These are phyloP conservation scores for Lactifluus pinguis DNA, from an alignment of 768 basidiomycete genomes.

Conservation along the genomic window DNA sequence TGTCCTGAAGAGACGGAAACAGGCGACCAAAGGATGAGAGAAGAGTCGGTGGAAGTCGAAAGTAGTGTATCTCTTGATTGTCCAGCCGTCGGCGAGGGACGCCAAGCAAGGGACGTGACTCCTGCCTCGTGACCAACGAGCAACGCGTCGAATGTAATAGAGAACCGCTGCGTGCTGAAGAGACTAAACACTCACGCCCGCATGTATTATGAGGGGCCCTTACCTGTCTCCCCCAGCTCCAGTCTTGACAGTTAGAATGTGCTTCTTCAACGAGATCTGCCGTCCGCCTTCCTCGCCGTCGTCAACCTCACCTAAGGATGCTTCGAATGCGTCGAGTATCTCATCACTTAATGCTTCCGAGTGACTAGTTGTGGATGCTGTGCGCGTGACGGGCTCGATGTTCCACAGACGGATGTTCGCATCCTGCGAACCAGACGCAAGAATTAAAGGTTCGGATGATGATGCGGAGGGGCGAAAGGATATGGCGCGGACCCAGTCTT, in stretches of 20 bases:
- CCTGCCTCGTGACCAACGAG: slow-evolving; percentile 95
- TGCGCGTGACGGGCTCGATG: slow-evolving; percentile 45
- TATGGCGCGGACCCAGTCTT: slow-evolving; percentile 90
- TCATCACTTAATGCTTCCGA: slow-evolving; percentile 47
- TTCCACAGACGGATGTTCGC: slow-evolving; percentile 90
- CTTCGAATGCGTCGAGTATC: slow-evolving; percentile 81
- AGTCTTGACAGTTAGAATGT: slow-evolving; percentile 60
- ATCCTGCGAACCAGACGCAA: slow-evolving; percentile 96
- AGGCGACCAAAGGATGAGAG: slow-evolving; percentile 90
- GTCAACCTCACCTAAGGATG: slow-evolving; percentile 59
- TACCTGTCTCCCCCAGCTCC: slow-evolving; percentile 32
- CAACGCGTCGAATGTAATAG: slow-evolving; percentile 87
- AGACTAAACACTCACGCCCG: neutral
- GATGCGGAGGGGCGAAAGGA: slow-evolving; percentile 43
- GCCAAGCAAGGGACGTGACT: slow-evolving; percentile 84
- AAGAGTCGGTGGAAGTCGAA: slow-evolving; percentile 94
- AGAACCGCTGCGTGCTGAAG: slow-evolving; percentile 44
- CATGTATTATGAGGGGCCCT: neutral
- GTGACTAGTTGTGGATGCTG: slow-evolving; percentile 9
- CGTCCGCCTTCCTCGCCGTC: slow-evolving; percentile 72
- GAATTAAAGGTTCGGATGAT: slow-evolving; percentile 41
- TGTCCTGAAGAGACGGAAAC: slow-evolving; percentile 37
- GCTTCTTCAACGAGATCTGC: slow-evolving; percentile 84
- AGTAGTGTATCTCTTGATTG: slow-evolving; percentile 46
- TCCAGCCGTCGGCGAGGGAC: slow-evolving; percentile 32